These are phyloP conservation scores for Teratosphaeria pseudoeucalypti DNA, from an alignment of 2,329 filamentous ascomycete genomes.

Conservation along the genomic window DNA sequence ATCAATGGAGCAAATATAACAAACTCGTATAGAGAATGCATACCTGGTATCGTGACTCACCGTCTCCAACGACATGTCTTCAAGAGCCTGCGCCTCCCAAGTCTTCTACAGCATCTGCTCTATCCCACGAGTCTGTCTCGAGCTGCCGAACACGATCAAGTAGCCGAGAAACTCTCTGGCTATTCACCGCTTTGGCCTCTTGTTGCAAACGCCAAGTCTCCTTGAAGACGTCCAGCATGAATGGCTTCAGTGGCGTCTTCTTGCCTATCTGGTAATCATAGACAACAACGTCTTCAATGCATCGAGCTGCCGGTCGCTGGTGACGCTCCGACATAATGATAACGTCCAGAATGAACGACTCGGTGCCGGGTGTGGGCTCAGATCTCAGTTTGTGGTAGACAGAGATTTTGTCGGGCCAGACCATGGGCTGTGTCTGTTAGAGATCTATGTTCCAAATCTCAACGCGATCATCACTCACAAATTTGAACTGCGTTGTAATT, in stretches of 20 bases:
- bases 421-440: constrained; percentile 57
- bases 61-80: neutral
- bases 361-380: constrained; percentile 38
- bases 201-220: constrained; percentile 53
- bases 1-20: neutral
- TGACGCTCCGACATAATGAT: constrained; percentile 65
- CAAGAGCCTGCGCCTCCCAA: constrained; percentile 5
- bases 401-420: constrained; percentile 69
- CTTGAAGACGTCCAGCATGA: constrained; percentile 51
- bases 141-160: constrained; percentile 49
- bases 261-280: constrained; percentile 59
- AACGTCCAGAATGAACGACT: constrained; percentile 51
- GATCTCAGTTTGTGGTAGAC: constrained; percentile 68
- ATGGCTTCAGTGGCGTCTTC: constrained; percentile 49
- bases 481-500: constrained; percentile 78
- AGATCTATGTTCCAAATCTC: neutral
- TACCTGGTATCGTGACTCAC: neutral
- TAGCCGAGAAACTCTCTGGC: constrained; percentile 45
- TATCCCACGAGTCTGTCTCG: constrained; percentile 67
- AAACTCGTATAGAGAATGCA: neutral
- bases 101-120: constrained; percentile 55
- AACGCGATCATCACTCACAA: constrained; percentile 45
- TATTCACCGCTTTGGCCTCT: constrained; percentile 43
- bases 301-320: constrained; percentile 61
- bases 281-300: constrained; percentile 66